Evolutionary conservation across 2,329 filamentous ascomycete species (phyloP).

Genomic region (Clarireedia sp.): DNA sequence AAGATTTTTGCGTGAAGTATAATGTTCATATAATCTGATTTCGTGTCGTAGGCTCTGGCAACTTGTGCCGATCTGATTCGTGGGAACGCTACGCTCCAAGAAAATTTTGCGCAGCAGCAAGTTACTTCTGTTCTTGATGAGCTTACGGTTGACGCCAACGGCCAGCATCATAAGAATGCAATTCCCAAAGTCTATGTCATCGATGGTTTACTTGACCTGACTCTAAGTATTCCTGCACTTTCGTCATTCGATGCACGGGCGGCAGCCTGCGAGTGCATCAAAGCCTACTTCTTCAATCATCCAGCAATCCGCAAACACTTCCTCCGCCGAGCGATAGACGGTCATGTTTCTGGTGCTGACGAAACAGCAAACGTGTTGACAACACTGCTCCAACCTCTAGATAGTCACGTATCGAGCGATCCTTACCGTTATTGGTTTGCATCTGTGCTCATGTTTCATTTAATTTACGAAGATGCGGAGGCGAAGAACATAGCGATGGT

Average conservation of each 20-base stretch:
- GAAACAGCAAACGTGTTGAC: conserved; percentile 84
- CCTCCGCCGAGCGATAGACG: conserved; percentile 78
- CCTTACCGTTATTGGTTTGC: conserved; percentile 90
- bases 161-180: conserved; percentile 40
- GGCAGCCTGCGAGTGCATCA: conserved; percentile 82
- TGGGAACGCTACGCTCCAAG: conserved; percentile 71
- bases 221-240: conserved; percentile 58
- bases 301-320: conserved; percentile 78
- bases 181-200: conserved; percentile 74
- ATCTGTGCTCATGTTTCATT: conserved; percentile 74
- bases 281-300: conserved; percentile 84
- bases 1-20: background rate
- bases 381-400: conserved; percentile 63
- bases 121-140: conserved; percentile 54
- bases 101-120: conserved; percentile 80
- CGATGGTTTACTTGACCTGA: conserved; percentile 80
- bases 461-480: conserved; percentile 71
- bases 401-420: conserved; percentile 57
- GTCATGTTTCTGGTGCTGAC: conserved; percentile 67
- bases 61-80: conserved; percentile 85
- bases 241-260: conserved; percentile 72
- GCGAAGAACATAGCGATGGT: conserved; percentile 74
- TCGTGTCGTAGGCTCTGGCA: conserved; percentile 55
- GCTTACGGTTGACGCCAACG: conserved; percentile 30
- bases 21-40: conserved; percentile 12